Conservation (phyloP, 768 basidiomycete genomes). For the Lentinus brumalis region DNA sequence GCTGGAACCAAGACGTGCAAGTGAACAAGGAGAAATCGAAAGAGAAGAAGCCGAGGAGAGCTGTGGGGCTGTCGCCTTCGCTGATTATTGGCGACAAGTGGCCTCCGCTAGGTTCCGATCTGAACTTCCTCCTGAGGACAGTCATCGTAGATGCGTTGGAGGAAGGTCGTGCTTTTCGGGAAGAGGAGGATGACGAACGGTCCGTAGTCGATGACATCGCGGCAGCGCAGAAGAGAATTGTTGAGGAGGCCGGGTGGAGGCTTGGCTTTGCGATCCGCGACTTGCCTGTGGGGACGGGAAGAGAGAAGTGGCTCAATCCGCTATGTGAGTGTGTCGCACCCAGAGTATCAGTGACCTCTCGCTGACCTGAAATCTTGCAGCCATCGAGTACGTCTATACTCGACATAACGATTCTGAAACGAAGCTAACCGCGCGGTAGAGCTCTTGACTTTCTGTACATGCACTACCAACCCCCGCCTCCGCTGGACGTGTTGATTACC, state of each 20-base stretch:
- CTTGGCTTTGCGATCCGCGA: slow-evolving; percentile 86
- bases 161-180: slow-evolving; percentile 12
- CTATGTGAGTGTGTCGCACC: slow-evolving; percentile 66
- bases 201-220: not conserved
- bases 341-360: slow-evolving; percentile 5
- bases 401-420: not conserved
- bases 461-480: slow-evolving; percentile 83
- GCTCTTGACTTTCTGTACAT: slow-evolving; percentile 90
- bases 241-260: slow-evolving; percentile 70
- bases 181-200: not conserved
- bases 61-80: slow-evolving; percentile 67
- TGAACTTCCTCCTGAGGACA: slow-evolving; percentile 80
- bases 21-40: not conserved
- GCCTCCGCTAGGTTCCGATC: slow-evolving; percentile 86
- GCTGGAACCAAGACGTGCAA: not conserved
- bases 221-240: slow-evolving; percentile 22
- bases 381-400: slow-evolving; percentile 48
- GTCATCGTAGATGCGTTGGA: slow-evolving; percentile 85
- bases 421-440: slow-evolving; percentile 38
- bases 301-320: slow-evolving; percentile 82
- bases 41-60: slow-evolving; percentile 59
- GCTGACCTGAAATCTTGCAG: slow-evolving; percentile 31
- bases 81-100: slow-evolving; percentile 76
- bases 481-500: slow-evolving; percentile 74
- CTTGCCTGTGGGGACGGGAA: slow-evolving; percentile 60